These are phyloP conservation scores for Pterocarpus santalinus DNA, from an alignment of 306 rosid genomes.

Conservation along the genomic window DNA sequence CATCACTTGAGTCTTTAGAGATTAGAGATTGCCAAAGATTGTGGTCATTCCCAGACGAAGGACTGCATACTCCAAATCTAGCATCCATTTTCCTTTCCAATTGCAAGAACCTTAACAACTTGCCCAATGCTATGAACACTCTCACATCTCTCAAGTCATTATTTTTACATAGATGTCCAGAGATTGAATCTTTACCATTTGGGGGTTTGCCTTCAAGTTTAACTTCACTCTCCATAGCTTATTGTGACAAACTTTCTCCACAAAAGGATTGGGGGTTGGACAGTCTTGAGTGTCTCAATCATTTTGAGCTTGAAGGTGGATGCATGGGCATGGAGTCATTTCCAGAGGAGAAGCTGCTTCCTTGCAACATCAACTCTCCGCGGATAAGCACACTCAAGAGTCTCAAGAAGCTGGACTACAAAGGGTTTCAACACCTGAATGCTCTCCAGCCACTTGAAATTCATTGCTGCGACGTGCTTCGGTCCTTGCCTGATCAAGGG, in stretches of 20 bases:
- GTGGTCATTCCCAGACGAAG: conserved; percentile 19
- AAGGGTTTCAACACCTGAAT: conserved; percentile 31
- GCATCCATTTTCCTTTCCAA: conserved; percentile 23
- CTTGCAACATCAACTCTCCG: not conserved
- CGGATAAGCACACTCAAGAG: conserved; percentile 13
- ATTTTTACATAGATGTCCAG: conserved; percentile 25
- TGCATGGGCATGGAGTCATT: conserved; percentile 40
- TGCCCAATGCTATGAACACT: conserved; percentile 36
- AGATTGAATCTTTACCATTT: conserved; percentile 19
- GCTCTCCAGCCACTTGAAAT: conserved; percentile 43
- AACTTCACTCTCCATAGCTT: conserved; percentile 6
- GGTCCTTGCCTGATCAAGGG: conserved; percentile 26
- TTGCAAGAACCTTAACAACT: not conserved
- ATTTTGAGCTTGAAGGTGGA: conserved; percentile 44
- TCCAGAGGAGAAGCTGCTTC: conserved; percentile 36
- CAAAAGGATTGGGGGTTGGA: conserved; percentile 37
- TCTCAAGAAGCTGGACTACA: conserved; percentile 28
- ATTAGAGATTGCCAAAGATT: conserved; percentile 37
- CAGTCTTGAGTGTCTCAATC: conserved; percentile 25
- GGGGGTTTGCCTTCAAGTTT: conserved; percentile 42
- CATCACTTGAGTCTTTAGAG: conserved; percentile 38
- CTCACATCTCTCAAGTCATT: conserved; percentile 32
- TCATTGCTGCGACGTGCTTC: conserved; percentile 13
- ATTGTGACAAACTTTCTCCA: conserved; percentile 36
- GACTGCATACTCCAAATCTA: conserved; percentile 40